Evolutionary conservation across 352 stramenopile species (phyloP).

Genomic region (Globisporangium nunn): DNA sequence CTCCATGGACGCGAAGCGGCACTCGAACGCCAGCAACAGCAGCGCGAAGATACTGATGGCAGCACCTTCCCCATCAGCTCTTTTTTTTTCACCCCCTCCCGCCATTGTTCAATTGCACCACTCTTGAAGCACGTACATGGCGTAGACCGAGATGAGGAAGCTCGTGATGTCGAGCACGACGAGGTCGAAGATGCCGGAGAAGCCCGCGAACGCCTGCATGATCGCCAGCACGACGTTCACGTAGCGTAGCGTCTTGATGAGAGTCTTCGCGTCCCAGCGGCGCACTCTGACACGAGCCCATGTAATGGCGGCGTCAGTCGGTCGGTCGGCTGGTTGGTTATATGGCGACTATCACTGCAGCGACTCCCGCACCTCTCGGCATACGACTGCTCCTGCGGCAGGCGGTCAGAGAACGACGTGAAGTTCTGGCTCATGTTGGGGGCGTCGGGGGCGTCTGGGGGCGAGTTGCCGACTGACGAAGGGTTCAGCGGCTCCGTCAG

Average conservation of each 20-base stretch:
- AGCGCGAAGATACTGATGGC: constrained; percentile 67
- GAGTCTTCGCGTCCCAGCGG: constrained; percentile 52
- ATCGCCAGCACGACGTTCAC: constrained; percentile 75
- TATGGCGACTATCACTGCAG: too few relatives aligned
- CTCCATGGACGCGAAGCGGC: constrained; percentile 84
- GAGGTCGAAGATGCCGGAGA: constrained; percentile 82
- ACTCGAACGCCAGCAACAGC: constrained; percentile 80
- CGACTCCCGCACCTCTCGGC: constrained; percentile 6
- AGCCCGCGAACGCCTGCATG: constrained; percentile 74
- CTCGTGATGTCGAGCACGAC: constrained; percentile 81
- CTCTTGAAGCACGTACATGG: constrained; percentile 44
- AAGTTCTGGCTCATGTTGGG: constrained; percentile 15
- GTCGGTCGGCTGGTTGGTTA: too few relatives aligned
- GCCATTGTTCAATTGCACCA: neutral
- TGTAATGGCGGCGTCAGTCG: neutral
- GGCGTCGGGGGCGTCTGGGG: neutral
- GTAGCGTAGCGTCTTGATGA: constrained; percentile 81
- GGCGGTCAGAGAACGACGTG: constrained; percentile 11
- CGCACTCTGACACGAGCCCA: constrained; percentile 31
- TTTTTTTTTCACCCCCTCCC: neutral
- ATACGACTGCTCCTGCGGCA: constrained; percentile 16
- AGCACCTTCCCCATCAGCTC: neutral
- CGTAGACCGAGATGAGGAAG: constrained; percentile 84
- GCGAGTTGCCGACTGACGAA: constrained; percentile 6
- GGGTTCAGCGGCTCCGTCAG: constrained; percentile 17